Conservation (phyloP, 2,329 filamentous ascomycete genomes). For the Phyllosticta paracitricarpa region DNA sequence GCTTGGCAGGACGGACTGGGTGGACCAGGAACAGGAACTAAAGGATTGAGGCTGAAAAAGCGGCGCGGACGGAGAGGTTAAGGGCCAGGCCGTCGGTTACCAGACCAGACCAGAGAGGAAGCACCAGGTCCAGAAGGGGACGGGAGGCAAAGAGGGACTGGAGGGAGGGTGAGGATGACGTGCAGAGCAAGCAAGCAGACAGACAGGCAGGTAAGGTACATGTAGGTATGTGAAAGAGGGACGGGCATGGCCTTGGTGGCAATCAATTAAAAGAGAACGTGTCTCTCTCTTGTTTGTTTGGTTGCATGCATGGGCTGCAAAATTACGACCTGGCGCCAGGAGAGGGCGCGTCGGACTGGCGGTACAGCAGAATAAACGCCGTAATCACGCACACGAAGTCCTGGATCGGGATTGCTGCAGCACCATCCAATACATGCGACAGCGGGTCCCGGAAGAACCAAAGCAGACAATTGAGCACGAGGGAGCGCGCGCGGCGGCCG, state of each 20-base stretch:
- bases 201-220: no score
- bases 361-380: conserved; percentile 6
- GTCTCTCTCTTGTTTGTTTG: neutral
- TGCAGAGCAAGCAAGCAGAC: neutral
- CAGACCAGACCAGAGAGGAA: neutral
- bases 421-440: conserved; percentile 11
- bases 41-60: conserved; percentile 3
- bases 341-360: neutral
- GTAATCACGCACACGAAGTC: neutral
- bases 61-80: neutral
- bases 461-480: neutral
- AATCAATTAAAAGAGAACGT: neutral
- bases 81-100: neutral
- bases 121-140: neutral
- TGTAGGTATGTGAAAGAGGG: no score
- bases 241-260: neutral
- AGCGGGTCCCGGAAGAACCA: neutral
- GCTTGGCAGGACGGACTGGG: conserved; percentile 7
- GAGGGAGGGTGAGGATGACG: neutral
- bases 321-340: neutral
- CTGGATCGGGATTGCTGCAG: conserved; percentile 5
- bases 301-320: neutral
- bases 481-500: neutral
- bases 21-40: conserved; percentile 9
- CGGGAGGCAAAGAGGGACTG: neutral